Conservation (phyloP, 2,329 filamentous ascomycete genomes). For the Cercospora zeina region DNA sequence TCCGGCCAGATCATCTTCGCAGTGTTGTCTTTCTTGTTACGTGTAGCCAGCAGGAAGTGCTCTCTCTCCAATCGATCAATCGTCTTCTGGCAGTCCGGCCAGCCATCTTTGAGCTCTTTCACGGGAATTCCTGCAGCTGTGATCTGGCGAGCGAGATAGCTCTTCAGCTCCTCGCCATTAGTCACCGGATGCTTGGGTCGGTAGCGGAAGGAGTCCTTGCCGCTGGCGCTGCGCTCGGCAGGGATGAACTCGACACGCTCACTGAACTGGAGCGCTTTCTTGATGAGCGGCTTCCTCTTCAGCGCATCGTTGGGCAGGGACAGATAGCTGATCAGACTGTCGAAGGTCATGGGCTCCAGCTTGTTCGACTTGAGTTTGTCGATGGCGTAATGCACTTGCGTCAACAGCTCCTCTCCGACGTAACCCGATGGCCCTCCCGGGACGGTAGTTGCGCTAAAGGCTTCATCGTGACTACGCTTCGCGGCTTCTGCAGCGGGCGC, state of each 20-base stretch:
- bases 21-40: slow-evolving; percentile 88
- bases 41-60: slow-evolving; percentile 78
- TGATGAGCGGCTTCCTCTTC: slow-evolving; percentile 55
- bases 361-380: slow-evolving; percentile 72
- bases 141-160: slow-evolving; percentile 75
- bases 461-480: slow-evolving; percentile 42
- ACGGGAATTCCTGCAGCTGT: slow-evolving; percentile 80
- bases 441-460: slow-evolving; percentile 25
- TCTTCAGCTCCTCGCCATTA: slow-evolving; percentile 72
- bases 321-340: slow-evolving; percentile 77
- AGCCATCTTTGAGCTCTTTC: slow-evolving; percentile 93
- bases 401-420: slow-evolving; percentile 66
- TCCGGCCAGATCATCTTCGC: slow-evolving; percentile 87
- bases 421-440: slow-evolving; percentile 56
- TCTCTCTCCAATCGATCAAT: slow-evolving; percentile 75
- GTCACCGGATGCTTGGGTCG: slow-evolving; percentile 81
- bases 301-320: slow-evolving; percentile 58
- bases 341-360: slow-evolving; percentile 66
- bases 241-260: slow-evolving; percentile 62
- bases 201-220: slow-evolving; percentile 75
- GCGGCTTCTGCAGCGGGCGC: slow-evolving; percentile 68
- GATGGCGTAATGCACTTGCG: slow-evolving; percentile 83
- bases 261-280: slow-evolving; percentile 66
- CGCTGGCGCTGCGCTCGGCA: slow-evolving; percentile 37
- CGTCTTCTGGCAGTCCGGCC: slow-evolving; percentile 78